These are phyloP conservation scores for Suhomyces xylopsoci DNA, from an alignment of 805 yeast genomes.

Conservation along the genomic window DNA sequence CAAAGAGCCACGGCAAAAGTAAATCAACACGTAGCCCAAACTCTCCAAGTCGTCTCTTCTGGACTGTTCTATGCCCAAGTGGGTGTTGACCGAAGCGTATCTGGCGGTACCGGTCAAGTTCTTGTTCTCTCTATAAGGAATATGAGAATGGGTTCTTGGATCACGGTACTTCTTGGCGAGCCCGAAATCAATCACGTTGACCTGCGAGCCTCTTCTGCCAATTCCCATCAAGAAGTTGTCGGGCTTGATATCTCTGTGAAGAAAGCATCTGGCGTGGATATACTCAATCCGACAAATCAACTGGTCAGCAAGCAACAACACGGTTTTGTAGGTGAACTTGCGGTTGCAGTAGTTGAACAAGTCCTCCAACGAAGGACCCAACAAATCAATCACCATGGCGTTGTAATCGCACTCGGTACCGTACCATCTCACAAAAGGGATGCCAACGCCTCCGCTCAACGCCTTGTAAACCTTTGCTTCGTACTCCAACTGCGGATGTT, in stretches of 20 bases:
- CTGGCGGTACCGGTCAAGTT: conserved; percentile 97
- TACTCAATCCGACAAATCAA: conserved; percentile 91
- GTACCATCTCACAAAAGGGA: conserved; percentile 95
- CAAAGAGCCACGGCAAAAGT: conserved; percentile 90
- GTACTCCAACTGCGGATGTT: conserved; percentile 95
- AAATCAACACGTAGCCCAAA: conserved; percentile 89
- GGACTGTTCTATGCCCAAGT: conserved; percentile 93
- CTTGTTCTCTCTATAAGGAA: conserved; percentile 94
- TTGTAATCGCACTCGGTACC: conserved; percentile 96
- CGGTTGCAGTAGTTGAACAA: conserved; percentile 94
- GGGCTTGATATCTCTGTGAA: conserved; percentile 81
- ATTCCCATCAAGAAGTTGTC: conserved; percentile 86
- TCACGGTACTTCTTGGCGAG: conserved; percentile 92
- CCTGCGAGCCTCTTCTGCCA: conserved; percentile 92
- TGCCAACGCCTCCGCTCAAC: conserved; percentile 93
- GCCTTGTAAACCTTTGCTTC: conserved; percentile 96
- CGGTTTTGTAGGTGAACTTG: conserved; percentile 90
- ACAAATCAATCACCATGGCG: conserved; percentile 92
- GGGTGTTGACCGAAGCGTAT: conserved; percentile 93
- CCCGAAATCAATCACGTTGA: conserved; percentile 91
- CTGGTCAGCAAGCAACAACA: conserved; percentile 89
- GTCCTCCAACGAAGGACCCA: conserved; percentile 95
- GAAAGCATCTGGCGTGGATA: conserved; percentile 90
- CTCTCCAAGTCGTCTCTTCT: conserved; percentile 96
- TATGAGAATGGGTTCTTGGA: conserved; percentile 89